Conservation (phyloP, 2,329 filamentous ascomycete genomes). For the Cladophialophora chaetospira region DNA sequence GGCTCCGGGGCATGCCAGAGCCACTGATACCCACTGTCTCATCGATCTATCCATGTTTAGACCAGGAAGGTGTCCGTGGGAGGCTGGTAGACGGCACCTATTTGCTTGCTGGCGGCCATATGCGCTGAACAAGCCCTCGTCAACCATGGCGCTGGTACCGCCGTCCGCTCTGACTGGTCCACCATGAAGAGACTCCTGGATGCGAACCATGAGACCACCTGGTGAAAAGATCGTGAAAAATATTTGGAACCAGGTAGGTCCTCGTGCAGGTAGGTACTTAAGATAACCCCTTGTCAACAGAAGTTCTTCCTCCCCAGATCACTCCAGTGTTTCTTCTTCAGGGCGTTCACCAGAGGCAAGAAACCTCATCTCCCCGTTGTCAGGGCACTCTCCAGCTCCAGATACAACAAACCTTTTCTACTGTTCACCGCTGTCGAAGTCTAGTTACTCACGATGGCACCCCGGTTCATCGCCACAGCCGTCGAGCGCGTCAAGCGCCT, state of each 20-base stretch:
- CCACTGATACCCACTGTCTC: too few relatives aligned
- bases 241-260: not conserved
- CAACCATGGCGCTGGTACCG: not conserved
- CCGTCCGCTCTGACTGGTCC: not conserved
- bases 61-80: not conserved
- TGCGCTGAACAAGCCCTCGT: not conserved
- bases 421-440: not conserved
- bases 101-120: not conserved
- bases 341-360: not conserved
- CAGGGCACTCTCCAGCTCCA: too few relatives aligned
- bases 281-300: not conserved
- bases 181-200: not conserved
- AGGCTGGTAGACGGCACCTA: not conserved
- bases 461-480: constrained; percentile 57
- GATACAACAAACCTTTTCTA: too few relatives aligned
- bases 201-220: not conserved
- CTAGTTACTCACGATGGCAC: not conserved
- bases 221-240: not conserved
- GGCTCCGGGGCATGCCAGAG: too few relatives aligned
- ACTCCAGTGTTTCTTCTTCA: not conserved
- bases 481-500: constrained; percentile 44
- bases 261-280: not conserved
- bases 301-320: not conserved
- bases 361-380: too few relatives aligned
- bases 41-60: too few relatives aligned